phyloP scores from a whole-genome alignment of 1,284 basidiomycete species.

The Ceratobasidium sp. region DNA sequence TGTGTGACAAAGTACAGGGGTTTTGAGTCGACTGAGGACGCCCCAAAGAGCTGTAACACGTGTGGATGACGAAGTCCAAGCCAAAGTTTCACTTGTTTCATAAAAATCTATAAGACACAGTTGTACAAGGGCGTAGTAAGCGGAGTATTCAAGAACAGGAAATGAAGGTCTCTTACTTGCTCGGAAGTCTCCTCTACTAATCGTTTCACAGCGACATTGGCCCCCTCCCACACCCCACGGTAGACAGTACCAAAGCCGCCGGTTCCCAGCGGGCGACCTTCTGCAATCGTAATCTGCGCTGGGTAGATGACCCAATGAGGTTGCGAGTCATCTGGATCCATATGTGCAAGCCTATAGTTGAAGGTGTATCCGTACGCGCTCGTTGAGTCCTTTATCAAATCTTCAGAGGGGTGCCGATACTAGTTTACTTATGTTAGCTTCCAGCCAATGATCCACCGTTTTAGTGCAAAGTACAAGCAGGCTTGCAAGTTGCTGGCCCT shows the following conservation, averaged over 20 bases:
- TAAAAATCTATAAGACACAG: slow-evolving; percentile 21
- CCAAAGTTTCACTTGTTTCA: slow-evolving; percentile 36
- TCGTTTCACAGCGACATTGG: slow-evolving; percentile 44
- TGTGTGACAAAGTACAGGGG: slow-evolving; percentile 67
- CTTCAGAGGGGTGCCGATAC: neutral
- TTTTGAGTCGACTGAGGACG: slow-evolving; percentile 27
- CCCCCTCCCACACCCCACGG: slow-evolving; percentile 44
- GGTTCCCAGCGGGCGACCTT: slow-evolving; percentile 18
- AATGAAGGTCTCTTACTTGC: slow-evolving; percentile 5
- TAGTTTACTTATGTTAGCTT: neutral
- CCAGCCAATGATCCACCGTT: no score
- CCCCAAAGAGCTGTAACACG: slow-evolving; percentile 45
- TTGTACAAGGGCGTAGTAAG: neutral
- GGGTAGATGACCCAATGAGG: slow-evolving; percentile 40
- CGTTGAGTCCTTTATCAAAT: neutral
- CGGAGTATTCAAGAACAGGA: neutral
- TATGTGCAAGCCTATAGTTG: neutral
- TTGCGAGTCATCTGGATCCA: slow-evolving; percentile 7
- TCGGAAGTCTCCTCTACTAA: slow-evolving; percentile 33
- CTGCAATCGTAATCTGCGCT: slow-evolving; percentile 21
- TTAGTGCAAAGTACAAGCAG: no score
- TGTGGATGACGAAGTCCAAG: slow-evolving; percentile 39
- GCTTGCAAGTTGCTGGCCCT: no score
- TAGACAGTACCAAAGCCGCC: slow-evolving; percentile 34
- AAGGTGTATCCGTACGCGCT: neutral